A percentile compares a stretch with the other conserved stretches of the same genome.
These are phyloP conservation scores for Fusarium sp. DNA, from an alignment of 2,329 filamentous ascomycete species.

Conservation along the genomic window DNA sequence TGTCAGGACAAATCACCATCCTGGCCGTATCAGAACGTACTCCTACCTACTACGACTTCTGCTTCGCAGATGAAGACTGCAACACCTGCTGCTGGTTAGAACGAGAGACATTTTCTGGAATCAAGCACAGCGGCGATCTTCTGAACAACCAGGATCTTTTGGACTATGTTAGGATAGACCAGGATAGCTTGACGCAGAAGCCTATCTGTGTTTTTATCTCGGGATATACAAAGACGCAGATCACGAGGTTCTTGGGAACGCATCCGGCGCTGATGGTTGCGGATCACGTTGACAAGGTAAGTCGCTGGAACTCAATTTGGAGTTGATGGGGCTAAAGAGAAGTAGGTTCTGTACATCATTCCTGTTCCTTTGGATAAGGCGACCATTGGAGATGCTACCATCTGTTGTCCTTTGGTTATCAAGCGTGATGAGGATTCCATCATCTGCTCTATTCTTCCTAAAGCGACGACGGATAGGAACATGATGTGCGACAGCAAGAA, in stretches of 20 bases:
- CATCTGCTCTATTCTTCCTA: slow-evolving; percentile 8
- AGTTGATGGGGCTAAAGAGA: not conserved
- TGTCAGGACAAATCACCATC: not conserved
- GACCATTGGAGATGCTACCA: slow-evolving; percentile 1
- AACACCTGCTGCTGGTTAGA: slow-evolving; percentile 1
- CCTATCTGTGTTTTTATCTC: slow-evolving; percentile 18
- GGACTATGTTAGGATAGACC: slow-evolving; percentile 2
- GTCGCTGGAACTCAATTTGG: rapidly evolving
- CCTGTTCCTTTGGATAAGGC: slow-evolving; percentile 20
- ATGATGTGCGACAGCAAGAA: not conserved
- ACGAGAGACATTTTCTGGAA: not conserved
- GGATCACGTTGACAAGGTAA: slow-evolving; percentile 12
- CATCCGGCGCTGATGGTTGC: not conserved
- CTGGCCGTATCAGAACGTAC: not conserved
- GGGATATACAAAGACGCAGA: not conserved
- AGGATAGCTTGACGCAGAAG: not conserved
- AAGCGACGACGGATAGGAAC: not conserved
- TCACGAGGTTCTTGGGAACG: not conserved
- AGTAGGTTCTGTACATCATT: slow-evolving; percentile 5
- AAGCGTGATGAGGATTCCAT: not conserved
- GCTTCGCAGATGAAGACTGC: not conserved
- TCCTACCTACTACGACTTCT: slow-evolving; percentile 23
- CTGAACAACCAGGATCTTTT: not conserved
- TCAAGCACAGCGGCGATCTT: slow-evolving; percentile 11
- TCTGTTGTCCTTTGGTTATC: slow-evolving; percentile 18